Evolutionary conservation across 768 basidiomycete species (phyloP), one percentile per base, ranked within the genome.

Genomic region (Boletales sp.): DNA sequence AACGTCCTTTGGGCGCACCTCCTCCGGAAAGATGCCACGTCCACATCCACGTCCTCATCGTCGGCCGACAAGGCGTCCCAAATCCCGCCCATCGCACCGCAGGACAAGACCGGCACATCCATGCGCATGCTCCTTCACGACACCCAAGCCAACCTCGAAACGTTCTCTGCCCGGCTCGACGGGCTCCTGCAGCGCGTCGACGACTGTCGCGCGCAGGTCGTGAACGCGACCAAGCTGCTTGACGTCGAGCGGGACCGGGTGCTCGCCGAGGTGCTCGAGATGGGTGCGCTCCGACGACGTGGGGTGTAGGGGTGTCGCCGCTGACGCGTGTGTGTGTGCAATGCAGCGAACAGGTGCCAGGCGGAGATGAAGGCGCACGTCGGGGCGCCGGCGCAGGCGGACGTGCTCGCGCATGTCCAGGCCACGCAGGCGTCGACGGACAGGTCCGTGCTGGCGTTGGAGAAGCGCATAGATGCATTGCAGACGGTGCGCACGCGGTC

Each of bases 61-160:
- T 9, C 13, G 19, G 43, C 64, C 2, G 48, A 60, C 13, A 50
- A 67, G 31, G 32, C 62, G 30, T 48, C 56, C 13, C 57, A 56
- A 44, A 52, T 55, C 30, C 64, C 70, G 8, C 74, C 78, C 11
- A 54, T 73, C 37, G 72, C 72, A 11, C 82, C 86, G 5, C 56
- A 78, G 27, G 86, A 89, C 68, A 87, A 78, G 56, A 77, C 78
- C 10, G 80, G 77, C 12, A 84, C 86, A 4, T 85, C 87, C 7
- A 83, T 83, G 69, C 79, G 86, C 36, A 76, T 88, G 56, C 74
- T 89, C 12, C 69, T 90, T 18, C 80, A 88, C 55, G 87, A 89
- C 61, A 87, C 85, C 1, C 85, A 87, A 48, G 78, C 77, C 18
- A 80, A 83, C 53, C 74, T 89, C 32, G 85, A 90, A 65, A 78